Conservation (phyloP, 148 eudicot species). For the Cornus controversa region DNA sequence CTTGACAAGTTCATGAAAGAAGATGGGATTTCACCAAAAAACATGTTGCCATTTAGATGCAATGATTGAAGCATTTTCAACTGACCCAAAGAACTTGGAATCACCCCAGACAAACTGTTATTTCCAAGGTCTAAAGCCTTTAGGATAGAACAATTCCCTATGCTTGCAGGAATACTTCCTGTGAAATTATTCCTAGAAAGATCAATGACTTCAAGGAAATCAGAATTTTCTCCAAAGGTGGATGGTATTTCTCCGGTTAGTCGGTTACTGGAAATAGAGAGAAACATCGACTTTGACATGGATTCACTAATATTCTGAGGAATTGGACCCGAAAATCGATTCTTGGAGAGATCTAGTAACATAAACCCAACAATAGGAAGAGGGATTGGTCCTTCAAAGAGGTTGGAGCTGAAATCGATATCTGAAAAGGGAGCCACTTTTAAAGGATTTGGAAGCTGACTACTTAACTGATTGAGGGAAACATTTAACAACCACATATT, state of each 20-base stretch:
- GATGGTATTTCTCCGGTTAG: neutral
- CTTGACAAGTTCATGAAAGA: slow-evolving; percentile 28
- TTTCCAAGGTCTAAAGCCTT: neutral
- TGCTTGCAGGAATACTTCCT: slow-evolving; percentile 27
- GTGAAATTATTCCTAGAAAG: slow-evolving; percentile 19
- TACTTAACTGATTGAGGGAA: too few relatives aligned
- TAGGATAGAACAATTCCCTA: slow-evolving; percentile 26
- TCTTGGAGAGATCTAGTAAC: too few relatives aligned
- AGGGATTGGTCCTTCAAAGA: too few relatives aligned
- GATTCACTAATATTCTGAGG: too few relatives aligned
- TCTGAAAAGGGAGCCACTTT: too few relatives aligned
- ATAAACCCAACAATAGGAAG: too few relatives aligned
- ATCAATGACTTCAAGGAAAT: slow-evolving; percentile 9
- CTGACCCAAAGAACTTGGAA: slow-evolving; percentile 33
- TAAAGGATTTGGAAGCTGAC: too few relatives aligned
- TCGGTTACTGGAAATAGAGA: too few relatives aligned
- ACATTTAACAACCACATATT: too few relatives aligned
- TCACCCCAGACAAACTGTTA: neutral
- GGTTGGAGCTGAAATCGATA: too few relatives aligned
- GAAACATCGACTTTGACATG: too few relatives aligned
- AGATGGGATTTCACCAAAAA: slow-evolving; percentile 26
- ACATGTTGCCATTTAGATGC: slow-evolving; percentile 29
- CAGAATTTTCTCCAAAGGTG: slow-evolving; percentile 21
- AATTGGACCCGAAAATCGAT: too few relatives aligned
- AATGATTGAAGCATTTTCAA: slow-evolving; percentile 28